Conservation (phyloP, 192 early-diverging fungal genomes). For the Mortierella alpina region DNA sequence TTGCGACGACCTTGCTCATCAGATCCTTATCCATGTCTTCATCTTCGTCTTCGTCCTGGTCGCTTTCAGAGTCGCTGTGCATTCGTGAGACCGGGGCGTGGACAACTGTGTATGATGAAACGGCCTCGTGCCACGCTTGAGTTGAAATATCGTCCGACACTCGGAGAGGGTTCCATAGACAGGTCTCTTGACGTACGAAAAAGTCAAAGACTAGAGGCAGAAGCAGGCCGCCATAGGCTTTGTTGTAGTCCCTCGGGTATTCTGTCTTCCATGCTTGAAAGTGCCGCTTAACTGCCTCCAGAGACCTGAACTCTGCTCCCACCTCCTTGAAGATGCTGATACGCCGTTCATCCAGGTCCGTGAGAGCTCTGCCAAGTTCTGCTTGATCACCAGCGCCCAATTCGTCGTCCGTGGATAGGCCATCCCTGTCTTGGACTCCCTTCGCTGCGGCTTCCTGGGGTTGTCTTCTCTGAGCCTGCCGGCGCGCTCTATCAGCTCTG, state of each 20-base stretch:
- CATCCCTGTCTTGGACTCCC: conserved; percentile 34
- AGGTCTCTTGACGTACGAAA: conserved; percentile 62
- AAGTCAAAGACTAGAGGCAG: conserved; percentile 68
- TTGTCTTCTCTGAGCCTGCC: conserved; percentile 2
- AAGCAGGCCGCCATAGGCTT: conserved; percentile 66
- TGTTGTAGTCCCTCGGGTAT: conserved; percentile 63
- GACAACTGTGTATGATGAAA: conserved; percentile 25
- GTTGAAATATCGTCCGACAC: conserved; percentile 38
- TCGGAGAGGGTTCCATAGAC: conserved; percentile 63
- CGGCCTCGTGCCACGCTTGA: conserved; percentile 35
- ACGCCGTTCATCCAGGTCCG: conserved; percentile 43
- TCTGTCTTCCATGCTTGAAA: conserved; percentile 66
- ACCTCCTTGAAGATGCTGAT: conserved; percentile 58
- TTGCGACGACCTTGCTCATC: conserved; percentile 46
- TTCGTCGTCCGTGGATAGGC: conserved; percentile 65
- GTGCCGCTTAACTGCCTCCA: conserved; percentile 56
- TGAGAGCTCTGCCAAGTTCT: conserved; percentile 42
- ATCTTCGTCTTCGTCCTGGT: conserved; percentile 33
- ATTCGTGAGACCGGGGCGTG: conserved; percentile 10
- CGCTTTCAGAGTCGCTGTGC: conserved; percentile 40
- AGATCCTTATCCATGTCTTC: conserved; percentile 46
- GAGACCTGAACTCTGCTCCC: conserved; percentile 55
- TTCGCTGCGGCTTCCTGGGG: background rate
- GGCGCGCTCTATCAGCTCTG: conserved; percentile 35
- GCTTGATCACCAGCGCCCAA: conserved; percentile 29